These are phyloP conservation scores for Emmonsiellopsis sp. DNA, from an alignment of 2,329 filamentous ascomycete genomes.

Conservation along the genomic window DNA sequence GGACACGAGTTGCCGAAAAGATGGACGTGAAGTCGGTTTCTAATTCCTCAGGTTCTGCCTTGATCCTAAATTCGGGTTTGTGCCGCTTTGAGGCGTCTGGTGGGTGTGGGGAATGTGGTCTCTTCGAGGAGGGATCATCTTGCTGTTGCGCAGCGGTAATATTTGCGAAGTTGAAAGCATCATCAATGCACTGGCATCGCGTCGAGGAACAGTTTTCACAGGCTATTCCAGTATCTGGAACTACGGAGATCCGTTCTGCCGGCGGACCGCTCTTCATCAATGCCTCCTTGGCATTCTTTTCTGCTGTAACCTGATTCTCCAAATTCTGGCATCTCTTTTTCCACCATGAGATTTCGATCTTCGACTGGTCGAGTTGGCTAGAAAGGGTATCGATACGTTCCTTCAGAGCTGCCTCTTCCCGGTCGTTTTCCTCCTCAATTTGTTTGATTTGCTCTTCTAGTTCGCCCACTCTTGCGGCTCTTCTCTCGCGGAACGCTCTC, in stretches of 20 bases:
- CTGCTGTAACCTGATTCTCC: slow-evolving; percentile 50
- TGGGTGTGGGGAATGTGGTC: slow-evolving; percentile 25
- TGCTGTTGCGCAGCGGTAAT: slow-evolving; percentile 29
- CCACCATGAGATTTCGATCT: slow-evolving; percentile 40
- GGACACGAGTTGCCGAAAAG: slow-evolving; percentile 44
- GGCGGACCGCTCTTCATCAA: slow-evolving; percentile 29
- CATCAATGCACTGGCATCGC: slow-evolving; percentile 54
- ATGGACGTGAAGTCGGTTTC: slow-evolving; percentile 68
- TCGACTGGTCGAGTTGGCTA: slow-evolving; percentile 57
- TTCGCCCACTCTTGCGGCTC: slow-evolving; percentile 77
- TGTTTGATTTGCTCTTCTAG: slow-evolving; percentile 44
- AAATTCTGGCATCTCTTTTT: slow-evolving; percentile 50
- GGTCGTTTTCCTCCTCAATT: slow-evolving; percentile 39
- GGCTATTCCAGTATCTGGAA: slow-evolving; percentile 40
- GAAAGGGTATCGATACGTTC: slow-evolving; percentile 51
- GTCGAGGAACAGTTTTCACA: slow-evolving; percentile 59
- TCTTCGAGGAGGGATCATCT: slow-evolving; percentile 25
- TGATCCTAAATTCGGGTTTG: slow-evolving; percentile 41
- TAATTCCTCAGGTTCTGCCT: slow-evolving; percentile 40
- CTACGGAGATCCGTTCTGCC: slow-evolving; percentile 16
- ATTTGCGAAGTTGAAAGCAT: slow-evolving; percentile 41
- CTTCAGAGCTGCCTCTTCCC: slow-evolving; percentile 41
- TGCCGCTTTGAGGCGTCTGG: slow-evolving; percentile 43
- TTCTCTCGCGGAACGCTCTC: slow-evolving; percentile 85
- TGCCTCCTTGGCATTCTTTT: slow-evolving; percentile 34